A percentile compares a stretch with the other conserved stretches of the same genome.
Conservation (phyloP, 2,329 filamentous ascomycete genomes). For the Tolypocladium sp. region DNA sequence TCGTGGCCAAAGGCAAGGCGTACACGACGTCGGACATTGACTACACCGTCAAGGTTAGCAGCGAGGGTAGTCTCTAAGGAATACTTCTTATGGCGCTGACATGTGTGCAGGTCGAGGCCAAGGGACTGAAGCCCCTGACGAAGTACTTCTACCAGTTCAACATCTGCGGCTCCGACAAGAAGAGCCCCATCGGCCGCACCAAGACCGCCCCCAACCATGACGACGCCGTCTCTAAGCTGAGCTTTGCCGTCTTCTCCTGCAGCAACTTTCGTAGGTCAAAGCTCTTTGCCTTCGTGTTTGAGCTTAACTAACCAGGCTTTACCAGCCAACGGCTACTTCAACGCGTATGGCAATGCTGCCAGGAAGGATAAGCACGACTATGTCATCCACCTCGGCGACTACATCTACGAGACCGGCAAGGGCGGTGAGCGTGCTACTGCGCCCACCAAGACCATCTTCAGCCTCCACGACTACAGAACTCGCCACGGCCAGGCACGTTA, state of each 20-base stretch:
- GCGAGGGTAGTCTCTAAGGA: rapidly evolving
- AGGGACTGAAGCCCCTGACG: constrained; percentile 51
- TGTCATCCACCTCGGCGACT: constrained; percentile 50
- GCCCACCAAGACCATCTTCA: constrained; percentile 19
- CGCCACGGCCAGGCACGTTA: constrained; percentile 23
- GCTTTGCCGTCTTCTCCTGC: constrained; percentile 63
- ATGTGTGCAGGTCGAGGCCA: constrained; percentile 57
- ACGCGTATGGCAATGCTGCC: constrained; percentile 48
- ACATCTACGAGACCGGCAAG: constrained; percentile 51
- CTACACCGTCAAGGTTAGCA: constrained; percentile 58
- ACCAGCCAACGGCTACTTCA: constrained; percentile 42
- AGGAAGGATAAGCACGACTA: constrained; percentile 52
- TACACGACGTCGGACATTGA: constrained; percentile 68
- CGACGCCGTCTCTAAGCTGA: constrained; percentile 47
- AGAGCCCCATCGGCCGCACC: constrained; percentile 55
- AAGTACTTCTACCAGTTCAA: constrained; percentile 62
- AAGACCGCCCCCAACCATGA: constrained; percentile 56
- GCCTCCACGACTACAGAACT: constrained; percentile 33
- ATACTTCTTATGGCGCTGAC: too few relatives aligned
- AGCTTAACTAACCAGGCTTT: background rate
- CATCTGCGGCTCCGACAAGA: constrained; percentile 53
- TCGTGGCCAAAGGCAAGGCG: constrained; percentile 47
- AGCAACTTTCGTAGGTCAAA: constrained; percentile 49
- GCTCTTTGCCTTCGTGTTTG: background rate
- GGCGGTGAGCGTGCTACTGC: constrained; percentile 18